Conservation (phyloP, 345 rosid species). For the Ricinus communis region DNA sequence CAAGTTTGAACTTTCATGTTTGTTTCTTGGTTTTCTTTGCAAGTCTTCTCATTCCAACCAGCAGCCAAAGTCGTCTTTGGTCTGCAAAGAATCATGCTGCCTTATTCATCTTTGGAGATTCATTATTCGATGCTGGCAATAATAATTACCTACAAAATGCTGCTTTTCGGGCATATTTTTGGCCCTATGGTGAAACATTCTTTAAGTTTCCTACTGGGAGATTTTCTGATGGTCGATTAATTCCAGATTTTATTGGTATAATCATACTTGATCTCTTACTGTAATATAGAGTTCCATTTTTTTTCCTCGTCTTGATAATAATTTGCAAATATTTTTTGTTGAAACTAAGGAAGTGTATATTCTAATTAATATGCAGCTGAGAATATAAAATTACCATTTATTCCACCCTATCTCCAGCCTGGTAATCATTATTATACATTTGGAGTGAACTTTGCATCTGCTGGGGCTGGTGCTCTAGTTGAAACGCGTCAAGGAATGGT, state of each 20-base stretch:
- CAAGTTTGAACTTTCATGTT: neutral
- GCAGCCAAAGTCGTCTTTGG: neutral
- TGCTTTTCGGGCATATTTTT: neutral
- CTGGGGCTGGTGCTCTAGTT: constrained; percentile 27
- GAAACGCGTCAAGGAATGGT: constrained; percentile 23
- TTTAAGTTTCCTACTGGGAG: constrained; percentile 3
- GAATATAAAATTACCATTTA: neutral
- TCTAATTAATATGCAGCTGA: constrained; percentile 6
- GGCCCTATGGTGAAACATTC: constrained; percentile 8
- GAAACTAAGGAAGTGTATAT: too few species aligned
- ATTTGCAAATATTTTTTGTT: too few species aligned
- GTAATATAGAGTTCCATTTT: neutral
- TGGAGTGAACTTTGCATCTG: constrained; percentile 35
- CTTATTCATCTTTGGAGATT: neutral
- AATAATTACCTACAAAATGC: neutral
- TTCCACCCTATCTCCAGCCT: constrained; percentile 19
- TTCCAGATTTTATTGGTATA: constrained; percentile 9
- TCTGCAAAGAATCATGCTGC: constrained; percentile 26
- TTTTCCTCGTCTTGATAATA: neutral
- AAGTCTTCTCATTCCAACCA: constrained; percentile 4
- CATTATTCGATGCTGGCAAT: constrained; percentile 2
- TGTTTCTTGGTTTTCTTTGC: neutral
- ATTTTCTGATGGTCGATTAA: neutral
- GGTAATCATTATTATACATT: neutral
- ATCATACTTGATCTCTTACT: neutral